Conservation (phyloP, 177 flowering plant species). For the Vitis hybrid region DNA sequence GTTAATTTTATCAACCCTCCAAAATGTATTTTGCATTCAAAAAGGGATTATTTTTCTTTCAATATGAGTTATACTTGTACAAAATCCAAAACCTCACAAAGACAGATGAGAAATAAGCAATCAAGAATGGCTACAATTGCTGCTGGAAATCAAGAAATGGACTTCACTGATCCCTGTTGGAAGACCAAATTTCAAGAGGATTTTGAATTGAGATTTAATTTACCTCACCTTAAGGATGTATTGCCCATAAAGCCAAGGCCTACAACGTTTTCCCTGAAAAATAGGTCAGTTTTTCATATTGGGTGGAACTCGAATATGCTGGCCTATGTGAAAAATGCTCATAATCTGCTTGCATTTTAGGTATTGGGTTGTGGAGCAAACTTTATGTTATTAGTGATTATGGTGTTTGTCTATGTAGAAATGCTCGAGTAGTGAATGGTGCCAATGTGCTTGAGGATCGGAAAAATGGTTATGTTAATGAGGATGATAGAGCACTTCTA, state of each 20-base stretch:
- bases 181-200: constrained; percentile 29
- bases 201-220: constrained; percentile 34
- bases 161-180: constrained; percentile 37
- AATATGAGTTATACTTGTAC: constrained; percentile 3
- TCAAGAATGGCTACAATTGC: constrained; percentile 12
- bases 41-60: constrained; percentile 8
- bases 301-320: background rate
- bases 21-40: constrained; percentile 14
- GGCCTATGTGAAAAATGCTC: background rate
- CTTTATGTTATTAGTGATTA: background rate
- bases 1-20: constrained; percentile 11
- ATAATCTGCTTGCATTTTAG: background rate
- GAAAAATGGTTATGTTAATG: constrained; percentile 44
- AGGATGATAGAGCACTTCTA: constrained; percentile 47
- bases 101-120: constrained; percentile 2
- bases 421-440: constrained; percentile 25
- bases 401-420: constrained; percentile 24
- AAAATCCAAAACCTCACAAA: constrained; percentile 6
- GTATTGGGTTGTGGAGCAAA: too few species aligned
- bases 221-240: constrained; percentile 40
- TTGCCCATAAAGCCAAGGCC: constrained; percentile 37
- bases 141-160: constrained; percentile 22
- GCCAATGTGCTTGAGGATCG: constrained; percentile 21
- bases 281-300: constrained; percentile 25
- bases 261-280: constrained; percentile 38